Conservation (phyloP, 495 filamentous ascomycete genomes). For the Neohortaea acidophila region DNA sequence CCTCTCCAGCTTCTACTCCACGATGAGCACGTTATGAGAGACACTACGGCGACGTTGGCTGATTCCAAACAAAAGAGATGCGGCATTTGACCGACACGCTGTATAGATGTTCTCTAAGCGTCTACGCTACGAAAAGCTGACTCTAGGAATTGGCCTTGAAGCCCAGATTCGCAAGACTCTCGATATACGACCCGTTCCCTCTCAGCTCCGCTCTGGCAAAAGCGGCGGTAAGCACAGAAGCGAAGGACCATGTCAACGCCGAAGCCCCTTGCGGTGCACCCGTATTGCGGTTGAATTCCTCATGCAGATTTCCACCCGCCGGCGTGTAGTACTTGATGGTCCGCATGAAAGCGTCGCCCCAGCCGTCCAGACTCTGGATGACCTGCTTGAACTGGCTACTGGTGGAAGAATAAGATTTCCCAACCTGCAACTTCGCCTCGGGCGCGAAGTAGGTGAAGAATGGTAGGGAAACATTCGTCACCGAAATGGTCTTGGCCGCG, state of each 20-base stretch:
- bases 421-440: conserved; percentile 7
- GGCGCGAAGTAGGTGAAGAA: conserved; percentile 21
- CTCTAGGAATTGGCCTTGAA: conserved; percentile 1
- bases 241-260: conserved; percentile 20
- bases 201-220: conserved; percentile 15
- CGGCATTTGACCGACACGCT: too few relatives aligned
- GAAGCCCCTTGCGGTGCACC: conserved; percentile 14
- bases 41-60: too few relatives aligned
- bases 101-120: too few relatives aligned
- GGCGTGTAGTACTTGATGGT: conserved; percentile 19
- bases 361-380: conserved; percentile 16
- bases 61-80: too few relatives aligned
- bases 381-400: conserved; percentile 7
- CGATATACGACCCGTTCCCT: conserved; percentile 10
- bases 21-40: too few relatives aligned
- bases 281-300: conserved; percentile 18
- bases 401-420: conserved; percentile 11
- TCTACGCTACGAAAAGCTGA: too few relatives aligned
- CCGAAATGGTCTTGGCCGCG: conserved; percentile 9
- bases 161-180: conserved; percentile 14
- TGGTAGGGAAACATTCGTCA: conserved; percentile 15
- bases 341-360: conserved; percentile 20
- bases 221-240: conserved; percentile 17
- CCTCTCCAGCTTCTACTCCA: too few relatives aligned
- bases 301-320: conserved; percentile 11